Evolutionary conservation across 345 rosid species (phyloP).

Genomic region (Crucihimalaya himalaica): DNA sequence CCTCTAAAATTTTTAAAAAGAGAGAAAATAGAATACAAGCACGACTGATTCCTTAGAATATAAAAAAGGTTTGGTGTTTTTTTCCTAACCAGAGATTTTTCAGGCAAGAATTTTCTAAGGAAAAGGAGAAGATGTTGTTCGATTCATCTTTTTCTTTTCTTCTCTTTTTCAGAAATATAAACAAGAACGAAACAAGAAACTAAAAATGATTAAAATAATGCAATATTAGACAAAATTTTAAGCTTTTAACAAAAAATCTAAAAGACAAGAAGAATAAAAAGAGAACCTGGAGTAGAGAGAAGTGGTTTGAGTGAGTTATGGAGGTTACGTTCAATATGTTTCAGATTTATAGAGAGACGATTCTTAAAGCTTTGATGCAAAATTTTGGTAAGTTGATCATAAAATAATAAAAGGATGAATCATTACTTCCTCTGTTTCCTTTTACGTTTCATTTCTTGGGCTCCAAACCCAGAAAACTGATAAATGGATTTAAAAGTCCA

Average conservation of each 20-base stretch:
- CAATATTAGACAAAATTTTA: constrained; percentile 3
- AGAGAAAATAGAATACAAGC: constrained; percentile 30
- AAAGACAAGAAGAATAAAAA: background rate
- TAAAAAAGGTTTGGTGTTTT: constrained; percentile 30
- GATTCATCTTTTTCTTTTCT: constrained; percentile 19
- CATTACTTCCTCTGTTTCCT: constrained; percentile 1
- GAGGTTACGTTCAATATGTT: background rate
- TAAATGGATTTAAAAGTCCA: background rate
- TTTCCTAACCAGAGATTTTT: constrained; percentile 39
- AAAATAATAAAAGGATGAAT: background rate
- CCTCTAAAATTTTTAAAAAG: background rate
- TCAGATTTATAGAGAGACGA: constrained; percentile 25
- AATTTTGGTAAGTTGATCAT: constrained; percentile 22
- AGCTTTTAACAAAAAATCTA: background rate
- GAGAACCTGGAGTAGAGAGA: constrained; percentile 28
- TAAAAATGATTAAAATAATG: background rate
- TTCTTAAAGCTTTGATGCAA: background rate
- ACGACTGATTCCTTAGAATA: constrained; percentile 35
- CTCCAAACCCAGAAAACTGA: constrained; percentile 17
- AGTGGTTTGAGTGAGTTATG: constrained; percentile 19
- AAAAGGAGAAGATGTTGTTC: constrained; percentile 22
- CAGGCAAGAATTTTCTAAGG: constrained; percentile 33
- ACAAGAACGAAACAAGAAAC: background rate
- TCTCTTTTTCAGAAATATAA: background rate
- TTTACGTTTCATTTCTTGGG: constrained; percentile 35